Percentiles rank a stretch among this genome's conserved stretches.
Evolutionary conservation across 805 yeast species (phyloP).

Genomic region (Candida silvatica): DNA sequence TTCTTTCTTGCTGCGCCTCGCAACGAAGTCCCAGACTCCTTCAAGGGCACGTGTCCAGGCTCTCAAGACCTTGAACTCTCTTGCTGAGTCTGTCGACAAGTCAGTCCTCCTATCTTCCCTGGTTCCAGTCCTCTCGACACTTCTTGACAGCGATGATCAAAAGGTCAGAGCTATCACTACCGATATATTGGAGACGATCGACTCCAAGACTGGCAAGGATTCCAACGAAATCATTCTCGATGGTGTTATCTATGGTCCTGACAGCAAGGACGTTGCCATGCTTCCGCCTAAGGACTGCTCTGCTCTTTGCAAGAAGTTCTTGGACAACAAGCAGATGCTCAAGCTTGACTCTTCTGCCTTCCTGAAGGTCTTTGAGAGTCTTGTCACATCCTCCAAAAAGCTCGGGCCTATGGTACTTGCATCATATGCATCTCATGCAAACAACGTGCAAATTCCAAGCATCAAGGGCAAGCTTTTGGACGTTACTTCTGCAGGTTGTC

Average conservation of each 20-base stretch:
- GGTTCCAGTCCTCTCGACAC: too few species aligned
- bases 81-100: slow-evolving; percentile 26
- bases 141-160: background rate
- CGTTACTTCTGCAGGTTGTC: slow-evolving; percentile 33
- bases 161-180: background rate
- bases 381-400: slow-evolving; percentile 43
- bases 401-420: slow-evolving; percentile 50
- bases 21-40: slow-evolving; percentile 52
- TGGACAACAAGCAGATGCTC: slow-evolving; percentile 31
- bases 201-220: too few species aligned
- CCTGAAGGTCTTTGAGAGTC: slow-evolving; percentile 23
- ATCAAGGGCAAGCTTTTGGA: slow-evolving; percentile 45
- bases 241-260: background rate
- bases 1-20: slow-evolving; percentile 52
- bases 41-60: slow-evolving; percentile 44
- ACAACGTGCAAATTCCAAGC: slow-evolving; percentile 38
- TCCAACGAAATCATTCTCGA: too few species aligned
- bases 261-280: background rate
- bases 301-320: slow-evolving; percentile 30
- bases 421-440: slow-evolving; percentile 64
- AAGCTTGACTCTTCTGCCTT: slow-evolving; percentile 43
- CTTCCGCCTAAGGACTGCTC: slow-evolving; percentile 53
- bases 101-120: slow-evolving; percentile 28
- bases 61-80: slow-evolving; percentile 30
- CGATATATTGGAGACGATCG: background rate